Conservation (phyloP, 257 asterid species). For the Solanum virginianum region DNA sequence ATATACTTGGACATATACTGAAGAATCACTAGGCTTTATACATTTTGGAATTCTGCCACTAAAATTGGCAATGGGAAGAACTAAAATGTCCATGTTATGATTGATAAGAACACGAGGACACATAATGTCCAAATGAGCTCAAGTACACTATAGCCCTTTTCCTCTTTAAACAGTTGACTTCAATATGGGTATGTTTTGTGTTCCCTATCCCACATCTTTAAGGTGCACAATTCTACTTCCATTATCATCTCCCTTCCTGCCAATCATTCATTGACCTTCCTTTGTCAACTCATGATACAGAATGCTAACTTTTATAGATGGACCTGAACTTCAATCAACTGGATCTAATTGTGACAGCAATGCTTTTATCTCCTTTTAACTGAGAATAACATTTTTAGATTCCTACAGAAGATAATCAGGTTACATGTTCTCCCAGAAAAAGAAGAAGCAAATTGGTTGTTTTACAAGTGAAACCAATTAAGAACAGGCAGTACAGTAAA, state of each 20-base stretch:
- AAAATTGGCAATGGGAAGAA: background rate
- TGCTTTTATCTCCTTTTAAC: background rate
- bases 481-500: background rate
- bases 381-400: background rate
- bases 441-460: background rate
- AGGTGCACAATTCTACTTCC: background rate
- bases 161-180: background rate
- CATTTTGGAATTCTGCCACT: background rate
- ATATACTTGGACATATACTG: background rate
- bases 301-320: background rate
- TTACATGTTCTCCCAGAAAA: background rate
- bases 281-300: background rate
- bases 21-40: background rate
- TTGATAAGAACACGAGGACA: background rate
- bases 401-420: background rate
- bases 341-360: background rate
- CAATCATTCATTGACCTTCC: background rate
- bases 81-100: background rate
- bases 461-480: background rate
- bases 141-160: background rate
- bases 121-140: background rate
- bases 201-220: background rate
- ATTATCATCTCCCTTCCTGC: background rate
- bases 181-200: background rate
- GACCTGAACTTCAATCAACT: background rate